Base-by-base conservation (phyloP, 2,329 filamentous ascomycete genomes). In the Trichoderma asperellum region DNA sequence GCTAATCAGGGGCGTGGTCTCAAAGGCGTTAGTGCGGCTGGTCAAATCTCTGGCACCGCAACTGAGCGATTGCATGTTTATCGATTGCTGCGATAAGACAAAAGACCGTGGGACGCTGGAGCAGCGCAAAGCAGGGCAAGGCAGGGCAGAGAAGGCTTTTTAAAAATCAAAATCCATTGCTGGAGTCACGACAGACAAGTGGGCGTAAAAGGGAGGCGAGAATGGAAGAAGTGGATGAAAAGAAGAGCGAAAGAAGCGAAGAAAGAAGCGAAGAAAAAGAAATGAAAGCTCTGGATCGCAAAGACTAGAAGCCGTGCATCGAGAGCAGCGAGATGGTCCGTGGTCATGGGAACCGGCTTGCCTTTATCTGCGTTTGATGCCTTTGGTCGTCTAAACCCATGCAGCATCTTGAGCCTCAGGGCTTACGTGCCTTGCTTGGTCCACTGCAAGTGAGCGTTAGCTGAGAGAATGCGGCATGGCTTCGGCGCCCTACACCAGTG, bases 1-100 rank as follows among this genome's bases (percentile, higher is more conserved):
- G 47, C 29, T 43, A 70, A 71, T 71, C 40, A 71, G 69, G 70
- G 70, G 70, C 70, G 55, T 16, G 58, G 60, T 59, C 68, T 68
- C 55, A 56, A 71, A 68, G n/a, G 49, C 61, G 47, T 69, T 71
- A 71, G 70, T 62, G 70, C 40, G 55, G 55, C 34, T 53, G 61
- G 24, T 47, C 18, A 53, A 40, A 34, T 55, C 32, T 58, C 68
- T 55, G 21, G 57, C 53, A 14, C 53, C 27, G 62, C 37, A 40
- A 27, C 43, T 66, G 21, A 40, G 55, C 35, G 63, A 58, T 66
- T 35, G 63, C 63, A 66, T 66, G 35, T 58, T 58, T 35, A 35
- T 43, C 27, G 35, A 55, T 32, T 55, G 53, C 32, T 21, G 49
- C 61, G 49, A 64, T 55, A n/a, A 63, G 47, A 24, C 60, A 53